Percentiles rank a stretch among this genome's conserved stretches.
Conservation (phyloP, 768 basidiomycete genomes). For the Brasilioporus rufonigricans region DNA sequence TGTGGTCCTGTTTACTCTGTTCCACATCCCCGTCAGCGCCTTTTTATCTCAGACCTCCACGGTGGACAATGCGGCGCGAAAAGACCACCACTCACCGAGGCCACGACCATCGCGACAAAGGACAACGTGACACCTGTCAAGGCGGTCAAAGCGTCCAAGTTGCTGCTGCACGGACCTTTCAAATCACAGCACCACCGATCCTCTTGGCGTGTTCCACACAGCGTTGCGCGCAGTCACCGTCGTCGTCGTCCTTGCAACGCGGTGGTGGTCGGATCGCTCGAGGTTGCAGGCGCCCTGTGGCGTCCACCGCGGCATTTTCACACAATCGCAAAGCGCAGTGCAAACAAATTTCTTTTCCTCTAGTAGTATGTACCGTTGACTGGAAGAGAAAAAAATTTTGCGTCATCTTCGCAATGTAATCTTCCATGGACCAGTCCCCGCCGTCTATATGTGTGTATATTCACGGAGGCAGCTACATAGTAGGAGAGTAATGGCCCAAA, state of each 20-base stretch:
- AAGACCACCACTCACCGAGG: slow-evolving; percentile 15
- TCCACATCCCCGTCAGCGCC: neutral
- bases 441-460: neutral
- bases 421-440: neutral
- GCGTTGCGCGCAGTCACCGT: neutral
- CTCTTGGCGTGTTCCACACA: neutral
- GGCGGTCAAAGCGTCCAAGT: slow-evolving; percentile 14
- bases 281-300: slow-evolving; percentile 2
- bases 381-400: neutral
- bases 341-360: neutral
- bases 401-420: neutral
- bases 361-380: neutral
- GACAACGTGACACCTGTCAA: slow-evolving; percentile 6
- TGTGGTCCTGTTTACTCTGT: slow-evolving; percentile 31
- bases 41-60: slow-evolving; percentile 11
- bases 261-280: neutral
- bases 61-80: slow-evolving; percentile 2
- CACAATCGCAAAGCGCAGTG: neutral
- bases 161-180: neutral
- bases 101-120: slow-evolving; percentile 14
- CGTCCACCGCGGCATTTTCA: slow-evolving; percentile 8
- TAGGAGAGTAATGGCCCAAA: neutral
- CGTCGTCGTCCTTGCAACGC: neutral
- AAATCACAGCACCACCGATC: neutral
- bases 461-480: neutral